Evolutionary conservation across 2,329 filamentous ascomycete species (phyloP).

Genomic region (Ilyonectria robusta): DNA sequence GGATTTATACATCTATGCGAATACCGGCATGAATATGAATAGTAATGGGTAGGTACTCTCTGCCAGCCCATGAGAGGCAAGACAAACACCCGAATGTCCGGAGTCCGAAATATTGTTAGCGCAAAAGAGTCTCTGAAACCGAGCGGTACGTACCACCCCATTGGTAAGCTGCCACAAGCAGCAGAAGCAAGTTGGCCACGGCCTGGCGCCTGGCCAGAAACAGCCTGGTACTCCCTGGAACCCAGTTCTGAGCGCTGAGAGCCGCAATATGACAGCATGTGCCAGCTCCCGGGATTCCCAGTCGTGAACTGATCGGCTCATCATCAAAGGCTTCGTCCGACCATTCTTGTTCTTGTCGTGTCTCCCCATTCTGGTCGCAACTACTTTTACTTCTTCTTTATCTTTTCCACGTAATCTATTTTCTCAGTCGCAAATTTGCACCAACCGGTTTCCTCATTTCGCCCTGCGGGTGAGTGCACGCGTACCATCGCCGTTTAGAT

Average conservation of each 20-base stretch:
- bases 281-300: slow-evolving; percentile 4
- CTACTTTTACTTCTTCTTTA: neutral
- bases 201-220: slow-evolving; percentile 7
- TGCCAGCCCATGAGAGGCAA: neutral
- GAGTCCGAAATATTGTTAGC: neutral
- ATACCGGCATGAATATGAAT: too few relatives aligned
- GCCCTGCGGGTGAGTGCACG: slow-evolving; percentile 13
- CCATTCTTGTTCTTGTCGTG: neutral
- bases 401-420: neutral
- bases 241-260: slow-evolving; percentile 5
- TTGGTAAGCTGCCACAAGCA: slow-evolving; percentile 2
- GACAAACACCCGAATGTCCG: neutral
- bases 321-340: neutral
- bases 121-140: slow-evolving; percentile 3
- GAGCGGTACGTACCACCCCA: neutral
- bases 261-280: slow-evolving; percentile 28
- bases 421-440: slow-evolving; percentile 3
- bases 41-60: too few relatives aligned
- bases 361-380: neutral
- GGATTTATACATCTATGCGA: too few relatives aligned
- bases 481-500: slow-evolving; percentile 23
- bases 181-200: neutral
- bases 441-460: slow-evolving; percentile 1
- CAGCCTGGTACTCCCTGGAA: neutral
- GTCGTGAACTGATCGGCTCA: neutral